Evolutionary conservation across 805 yeast species (phyloP), one percentile per base, ranked within the genome.

Genomic region (Wickerhamiella sergipiensis): DNA sequence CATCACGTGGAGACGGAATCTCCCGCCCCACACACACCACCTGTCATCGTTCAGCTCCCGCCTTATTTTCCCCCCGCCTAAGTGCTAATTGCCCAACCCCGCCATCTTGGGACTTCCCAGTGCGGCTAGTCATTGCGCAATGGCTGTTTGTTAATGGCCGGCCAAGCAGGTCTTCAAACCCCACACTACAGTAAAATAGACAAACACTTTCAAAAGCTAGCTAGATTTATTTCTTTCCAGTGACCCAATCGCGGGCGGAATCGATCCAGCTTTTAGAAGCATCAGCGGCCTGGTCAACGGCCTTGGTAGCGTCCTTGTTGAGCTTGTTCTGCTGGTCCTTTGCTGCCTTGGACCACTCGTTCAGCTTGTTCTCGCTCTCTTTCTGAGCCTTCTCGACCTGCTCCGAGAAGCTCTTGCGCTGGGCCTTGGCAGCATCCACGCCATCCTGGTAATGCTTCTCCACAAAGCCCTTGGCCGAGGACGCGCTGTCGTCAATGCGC

Each of bases 221-320:
- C 6, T 17, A 29, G 33, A 43, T 23, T 29, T 43, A 45, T 18
- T 45, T 45, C 24, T 44, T 49, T 21, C 51, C 51, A 12, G 47
- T 48, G 46, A 39, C 23, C 49, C 51, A 51, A 38, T 36, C 53
- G 26, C 46, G 48, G 19, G 50, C n/a, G 15, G 48, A 49, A 15
- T 47, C 50, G 22, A 49, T 29, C 51, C 51, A 49, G 18, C 51
- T 38, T 24, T 49, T 42, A 6, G 51, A 49, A 12, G 24, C 21
- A 12, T 44, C 42, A 2, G 43, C 44, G n/a, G 47, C 47, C 29
- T 22, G 13, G 31, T 42, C 47, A 2, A 49, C 24, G 18, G 47
- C 47, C 21, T 38, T n/a, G 23, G 12, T 13, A 6, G 43, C 33
- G 38, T 36, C n/a, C 17, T 49, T 22, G 23, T 5, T 21, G 15